Conservation (phyloP, 805 yeast genomes). For the Sporopachydermia lactativora region DNA sequence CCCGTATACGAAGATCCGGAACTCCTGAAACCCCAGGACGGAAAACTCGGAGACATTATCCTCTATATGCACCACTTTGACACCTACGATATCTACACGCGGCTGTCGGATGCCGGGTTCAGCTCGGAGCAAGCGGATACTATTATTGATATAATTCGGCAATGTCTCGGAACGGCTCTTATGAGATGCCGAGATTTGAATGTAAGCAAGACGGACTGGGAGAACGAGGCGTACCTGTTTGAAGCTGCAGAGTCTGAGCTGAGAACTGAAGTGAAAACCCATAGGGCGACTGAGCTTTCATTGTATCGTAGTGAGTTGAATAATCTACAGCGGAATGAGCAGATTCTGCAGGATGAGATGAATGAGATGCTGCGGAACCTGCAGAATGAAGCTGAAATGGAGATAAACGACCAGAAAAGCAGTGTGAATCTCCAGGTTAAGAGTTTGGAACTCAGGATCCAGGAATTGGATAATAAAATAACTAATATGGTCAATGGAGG, state of each 20-base stretch:
- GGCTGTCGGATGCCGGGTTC: conserved; percentile 42
- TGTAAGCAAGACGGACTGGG: conserved; percentile 47
- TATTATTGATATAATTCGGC: conserved; percentile 31
- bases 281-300: conserved; percentile 56
- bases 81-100: conserved; percentile 44
- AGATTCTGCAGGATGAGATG: conserved; percentile 61
- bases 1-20: no score
- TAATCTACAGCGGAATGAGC: conserved; percentile 56
- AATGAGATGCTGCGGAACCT: conserved; percentile 46
- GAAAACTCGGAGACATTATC: no score
- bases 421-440: conserved; percentile 70
- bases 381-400: conserved; percentile 69
- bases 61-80: conserved; percentile 29
- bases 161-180: conserved; percentile 21
- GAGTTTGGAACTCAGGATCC: conserved; percentile 51
- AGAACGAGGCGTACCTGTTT: conserved; percentile 77
- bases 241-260: conserved; percentile 89
- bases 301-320: conserved; percentile 54
- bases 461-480: conserved; percentile 74
- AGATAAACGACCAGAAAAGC: conserved; percentile 72
- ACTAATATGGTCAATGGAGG: conserved; percentile 71
- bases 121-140: conserved; percentile 45
- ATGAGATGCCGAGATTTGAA: conserved; percentile 19
- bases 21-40: no score
- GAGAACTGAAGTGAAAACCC: conserved; percentile 58